These are phyloP conservation scores for Rhinocladiella similis DNA, from an alignment of 2,329 filamentous ascomycete species.

Conservation along the genomic window DNA sequence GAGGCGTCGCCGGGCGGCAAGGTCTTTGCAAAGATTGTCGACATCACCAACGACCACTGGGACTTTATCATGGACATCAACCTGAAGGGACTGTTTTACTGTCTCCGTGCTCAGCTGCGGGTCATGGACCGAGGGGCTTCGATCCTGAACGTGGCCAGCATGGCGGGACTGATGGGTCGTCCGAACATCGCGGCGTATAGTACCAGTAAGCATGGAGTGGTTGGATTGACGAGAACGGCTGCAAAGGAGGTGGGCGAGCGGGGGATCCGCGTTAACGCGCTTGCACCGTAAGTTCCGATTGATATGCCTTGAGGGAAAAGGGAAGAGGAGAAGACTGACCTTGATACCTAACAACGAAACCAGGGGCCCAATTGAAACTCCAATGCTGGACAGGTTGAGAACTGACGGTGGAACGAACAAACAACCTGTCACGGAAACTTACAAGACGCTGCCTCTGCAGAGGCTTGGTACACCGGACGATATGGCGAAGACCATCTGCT, in stretches of 20 bases:
- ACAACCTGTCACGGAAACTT: slow-evolving; percentile 15
- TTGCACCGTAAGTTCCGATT: slow-evolving; percentile 31
- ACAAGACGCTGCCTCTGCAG: slow-evolving; percentile 42
- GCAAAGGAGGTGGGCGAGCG: slow-evolving; percentile 35
- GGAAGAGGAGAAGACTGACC: not conserved
- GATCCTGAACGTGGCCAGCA: slow-evolving; percentile 46
- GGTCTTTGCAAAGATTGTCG: slow-evolving; percentile 42
- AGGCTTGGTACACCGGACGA: slow-evolving; percentile 50
- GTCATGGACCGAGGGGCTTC: slow-evolving; percentile 40
- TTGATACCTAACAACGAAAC: not conserved
- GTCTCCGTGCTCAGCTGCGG: slow-evolving; percentile 42
- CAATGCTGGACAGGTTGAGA: slow-evolving; percentile 16
- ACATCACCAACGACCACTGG: slow-evolving; percentile 44
- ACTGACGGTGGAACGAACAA: slow-evolving; percentile 3
- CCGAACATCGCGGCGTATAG: slow-evolving; percentile 45
- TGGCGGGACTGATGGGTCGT: slow-evolving; percentile 38
- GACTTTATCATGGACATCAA: slow-evolving; percentile 44
- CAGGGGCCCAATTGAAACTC: slow-evolving; percentile 21
- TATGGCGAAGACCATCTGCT: slow-evolving; percentile 44
- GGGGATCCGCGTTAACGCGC: slow-evolving; percentile 40
- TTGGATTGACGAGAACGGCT: slow-evolving; percentile 45
- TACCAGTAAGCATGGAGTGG: slow-evolving; percentile 44
- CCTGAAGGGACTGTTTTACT: slow-evolving; percentile 42
- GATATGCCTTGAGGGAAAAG: not conserved
- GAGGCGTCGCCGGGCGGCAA: slow-evolving; percentile 41